phyloP scores from a whole-genome alignment of 805 yeast species.

The Lipomyces kockii region DNA sequence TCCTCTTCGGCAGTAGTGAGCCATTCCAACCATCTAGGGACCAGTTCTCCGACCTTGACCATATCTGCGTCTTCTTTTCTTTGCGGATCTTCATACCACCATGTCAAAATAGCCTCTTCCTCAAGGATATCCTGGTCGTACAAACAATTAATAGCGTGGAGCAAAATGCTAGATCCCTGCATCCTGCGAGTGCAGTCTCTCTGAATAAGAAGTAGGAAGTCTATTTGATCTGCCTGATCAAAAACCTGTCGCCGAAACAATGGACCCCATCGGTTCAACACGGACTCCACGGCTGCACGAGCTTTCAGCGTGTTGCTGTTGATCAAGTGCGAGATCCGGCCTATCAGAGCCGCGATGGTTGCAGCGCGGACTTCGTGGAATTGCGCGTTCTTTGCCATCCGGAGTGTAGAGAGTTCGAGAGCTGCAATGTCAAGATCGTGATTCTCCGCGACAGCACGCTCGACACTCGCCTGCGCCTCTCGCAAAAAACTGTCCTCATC shows the following conservation, averaged over 20 bases:
- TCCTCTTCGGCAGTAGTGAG: slow-evolving; percentile 76
- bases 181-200: slow-evolving; percentile 50
- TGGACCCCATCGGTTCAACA: slow-evolving; percentile 81
- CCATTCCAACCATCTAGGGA: slow-evolving; percentile 85
- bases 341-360: slow-evolving; percentile 71
- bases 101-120: slow-evolving; percentile 74
- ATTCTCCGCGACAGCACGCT: slow-evolving; percentile 87
- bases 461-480: slow-evolving; percentile 94
- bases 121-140: slow-evolving; percentile 83
- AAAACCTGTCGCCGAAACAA: slow-evolving; percentile 85
- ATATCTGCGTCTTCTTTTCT: slow-evolving; percentile 49
- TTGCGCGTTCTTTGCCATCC: slow-evolving; percentile 97
- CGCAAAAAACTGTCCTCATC: slow-evolving; percentile 35
- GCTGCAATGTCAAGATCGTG: slow-evolving; percentile 93
- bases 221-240: slow-evolving; percentile 75
- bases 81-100: slow-evolving; percentile 70
- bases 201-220: slow-evolving; percentile 59
- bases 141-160: slow-evolving; percentile 60
- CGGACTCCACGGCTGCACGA: slow-evolving; percentile 74
- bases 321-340: slow-evolving; percentile 72
- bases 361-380: slow-evolving; percentile 91
- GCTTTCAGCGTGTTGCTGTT: slow-evolving; percentile 76
- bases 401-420: slow-evolving; percentile 86
- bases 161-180: slow-evolving; percentile 53
- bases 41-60: slow-evolving; percentile 57